A percentile compares a stretch with the other conserved stretches of the same genome.
Evolutionary conservation across 2,329 filamentous ascomycete species (phyloP).

Genomic region (Aspergillus persii): DNA sequence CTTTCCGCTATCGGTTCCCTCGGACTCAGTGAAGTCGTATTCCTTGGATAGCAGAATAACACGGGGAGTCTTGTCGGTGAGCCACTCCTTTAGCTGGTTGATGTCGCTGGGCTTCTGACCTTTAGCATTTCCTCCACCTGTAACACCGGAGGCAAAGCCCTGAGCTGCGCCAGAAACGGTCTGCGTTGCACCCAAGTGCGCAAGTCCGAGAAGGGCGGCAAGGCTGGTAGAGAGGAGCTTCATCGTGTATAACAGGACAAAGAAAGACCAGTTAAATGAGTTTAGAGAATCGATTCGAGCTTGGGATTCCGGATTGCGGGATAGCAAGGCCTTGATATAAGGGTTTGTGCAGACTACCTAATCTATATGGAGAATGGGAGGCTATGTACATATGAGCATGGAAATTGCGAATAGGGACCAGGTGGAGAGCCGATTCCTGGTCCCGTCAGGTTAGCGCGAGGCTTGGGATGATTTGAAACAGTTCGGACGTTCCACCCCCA

Average conservation of each 20-base stretch:
- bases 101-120: slow-evolving; percentile 52
- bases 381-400: not conserved
- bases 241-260: not conserved
- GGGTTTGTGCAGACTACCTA: not conserved
- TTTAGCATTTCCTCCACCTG: slow-evolving; percentile 56
- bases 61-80: slow-evolving; percentile 52
- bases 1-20: slow-evolving; percentile 17
- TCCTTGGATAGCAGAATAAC: slow-evolving; percentile 59
- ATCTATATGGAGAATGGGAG: not conserved
- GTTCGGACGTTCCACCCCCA: not conserved
- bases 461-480: not conserved
- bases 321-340: not conserved
- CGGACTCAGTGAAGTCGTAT: slow-evolving; percentile 21
- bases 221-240: not conserved
- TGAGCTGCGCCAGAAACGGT: slow-evolving; percentile 31
- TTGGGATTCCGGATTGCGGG: not conserved
- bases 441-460: not conserved
- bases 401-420: not conserved
- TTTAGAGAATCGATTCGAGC: not conserved
- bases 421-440: not conserved
- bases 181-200: slow-evolving; percentile 3
- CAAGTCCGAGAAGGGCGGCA: not conserved
- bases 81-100: slow-evolving; percentile 55
- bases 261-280: not conserved
- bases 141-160: slow-evolving; percentile 52